Percentiles rank a stretch among this genome's conserved stretches.
phyloP scores from a whole-genome alignment of 2,329 filamentous ascomycete genomes.

The Colletotrichum ledebouriae region DNA sequence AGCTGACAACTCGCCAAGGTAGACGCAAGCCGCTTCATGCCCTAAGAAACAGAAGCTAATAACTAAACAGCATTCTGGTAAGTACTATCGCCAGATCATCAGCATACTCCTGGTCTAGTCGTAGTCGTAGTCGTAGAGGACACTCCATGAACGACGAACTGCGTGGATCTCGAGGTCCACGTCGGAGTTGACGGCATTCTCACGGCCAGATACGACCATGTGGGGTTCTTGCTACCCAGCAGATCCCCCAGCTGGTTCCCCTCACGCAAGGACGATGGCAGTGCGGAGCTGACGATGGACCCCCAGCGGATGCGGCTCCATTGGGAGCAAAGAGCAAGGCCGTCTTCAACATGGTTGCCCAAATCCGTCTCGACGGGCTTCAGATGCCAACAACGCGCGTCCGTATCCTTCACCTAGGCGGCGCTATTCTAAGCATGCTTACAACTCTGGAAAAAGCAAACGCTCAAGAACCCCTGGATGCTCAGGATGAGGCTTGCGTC shows the following conservation, averaged over 20 bases:
- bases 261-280: constrained; percentile 20
- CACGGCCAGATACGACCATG: constrained; percentile 29
- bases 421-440: too few species aligned
- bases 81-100: not conserved
- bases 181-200: constrained; percentile 25
- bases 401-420: too few species aligned
- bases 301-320: constrained; percentile 1
- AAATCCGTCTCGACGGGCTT: too few species aligned
- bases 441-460: too few species aligned
- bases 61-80: not conserved
- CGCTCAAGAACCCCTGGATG: too few species aligned
- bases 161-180: constrained; percentile 30
- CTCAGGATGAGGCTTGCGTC: not conserved
- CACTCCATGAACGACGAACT: not conserved
- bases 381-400: not conserved
- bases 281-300: constrained; percentile 33
- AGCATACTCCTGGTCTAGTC: too few species aligned
- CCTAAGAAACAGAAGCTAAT: not conserved
- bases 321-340: not conserved
- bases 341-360: not conserved
- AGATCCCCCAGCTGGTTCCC: constrained; percentile 1
- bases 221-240: constrained; percentile 28
- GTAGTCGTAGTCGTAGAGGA: not conserved
- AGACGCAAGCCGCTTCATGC: not conserved
- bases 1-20: not conserved